Conservation (phyloP, 129 eudicot genomes). For the Logfia minima region DNA sequence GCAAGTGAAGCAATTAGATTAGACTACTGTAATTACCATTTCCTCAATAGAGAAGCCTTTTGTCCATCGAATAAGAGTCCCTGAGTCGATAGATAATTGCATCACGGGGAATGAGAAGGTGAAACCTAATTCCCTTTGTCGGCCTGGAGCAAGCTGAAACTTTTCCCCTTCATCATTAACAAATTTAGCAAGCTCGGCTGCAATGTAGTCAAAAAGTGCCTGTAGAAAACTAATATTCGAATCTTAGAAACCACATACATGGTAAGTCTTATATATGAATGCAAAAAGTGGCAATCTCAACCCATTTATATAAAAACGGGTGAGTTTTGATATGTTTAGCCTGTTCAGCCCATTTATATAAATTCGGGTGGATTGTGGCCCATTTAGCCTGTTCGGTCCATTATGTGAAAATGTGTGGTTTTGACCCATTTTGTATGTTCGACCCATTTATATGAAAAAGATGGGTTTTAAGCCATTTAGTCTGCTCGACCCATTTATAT, state of each 20-base stretch:
- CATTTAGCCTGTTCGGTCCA: background rate
- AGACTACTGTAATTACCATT: conserved; percentile 40
- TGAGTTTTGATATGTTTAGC: background rate
- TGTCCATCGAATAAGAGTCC: conserved; percentile 86
- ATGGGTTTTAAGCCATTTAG: background rate
- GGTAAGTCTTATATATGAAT: background rate
- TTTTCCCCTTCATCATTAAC: conserved; percentile 61
- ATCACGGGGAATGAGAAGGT: conserved; percentile 95
- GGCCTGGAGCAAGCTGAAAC: conserved; percentile 55
- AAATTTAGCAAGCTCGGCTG: conserved; percentile 71
- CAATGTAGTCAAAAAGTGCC: conserved; percentile 90
- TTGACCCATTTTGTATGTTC: background rate
- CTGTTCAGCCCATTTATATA: background rate
- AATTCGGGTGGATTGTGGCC: too few species aligned
- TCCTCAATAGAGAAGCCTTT: conserved; percentile 88
- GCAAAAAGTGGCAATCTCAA: background rate
- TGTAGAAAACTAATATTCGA: conserved; percentile 34
- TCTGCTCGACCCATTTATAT: background rate
- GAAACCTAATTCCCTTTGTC: conserved; percentile 89
- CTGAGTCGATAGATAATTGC: conserved; percentile 82
- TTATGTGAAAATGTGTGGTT: background rate
- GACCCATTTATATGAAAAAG: background rate
- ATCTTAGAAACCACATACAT: conserved; percentile 18
- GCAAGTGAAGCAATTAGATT: conserved; percentile 6
- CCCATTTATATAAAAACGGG: background rate